Evolutionary conservation across 2,329 filamentous ascomycete species (phyloP), one percentile per base, ranked within the genome.

Genomic region (Venturia asperata): DNA sequence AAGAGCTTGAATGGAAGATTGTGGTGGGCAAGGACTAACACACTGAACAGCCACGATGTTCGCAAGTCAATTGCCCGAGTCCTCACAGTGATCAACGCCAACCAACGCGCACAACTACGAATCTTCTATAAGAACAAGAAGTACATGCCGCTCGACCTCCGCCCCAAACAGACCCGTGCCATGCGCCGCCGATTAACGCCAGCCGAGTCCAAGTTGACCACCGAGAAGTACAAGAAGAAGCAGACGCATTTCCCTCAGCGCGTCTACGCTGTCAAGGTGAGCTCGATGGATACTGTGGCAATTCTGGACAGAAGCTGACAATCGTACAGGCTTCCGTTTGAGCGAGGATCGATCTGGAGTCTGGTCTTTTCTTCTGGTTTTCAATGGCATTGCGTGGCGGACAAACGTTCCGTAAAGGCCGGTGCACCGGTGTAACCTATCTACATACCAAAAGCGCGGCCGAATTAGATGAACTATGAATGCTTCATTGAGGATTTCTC

Each of bases 41-140:
- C 27, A 21, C 55, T 60, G 27, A 58, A 37, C 75, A 97, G 92
- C 83, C 91, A 96, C 85, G 95, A 99, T 81, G 86, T 99, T 80
- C 92, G 94, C 86, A 99, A 99, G 87, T 96, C 92, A 72, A 97
- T 99, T 82, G 95, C 94, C 78, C 92, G 93, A 78, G 91, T 97
- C 82, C 88, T 99, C 76, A 99, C 94, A 81, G 87, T 99, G 84
- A 96, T 99, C 88, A 99, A 97, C 87, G 89, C 92, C 82, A 97
- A 96, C 87, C 94, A 99, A 86, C 90, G 95, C 80, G 85, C 91
- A 73, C 92, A 97, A 84, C 91, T 99, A 76, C 92, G 92, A 76
- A 86, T 97, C 73, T 97, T 97, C 90, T 99, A 99, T 88, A 95
- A 96, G 87, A 90, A 89, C 88, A 97, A 97, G 91, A 97, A 97